Evolutionary conservation across 2,329 filamentous ascomycete species (phyloP), one percentile per base, ranked within the genome.

Genomic region (Didymosphaeria variabile): DNA sequence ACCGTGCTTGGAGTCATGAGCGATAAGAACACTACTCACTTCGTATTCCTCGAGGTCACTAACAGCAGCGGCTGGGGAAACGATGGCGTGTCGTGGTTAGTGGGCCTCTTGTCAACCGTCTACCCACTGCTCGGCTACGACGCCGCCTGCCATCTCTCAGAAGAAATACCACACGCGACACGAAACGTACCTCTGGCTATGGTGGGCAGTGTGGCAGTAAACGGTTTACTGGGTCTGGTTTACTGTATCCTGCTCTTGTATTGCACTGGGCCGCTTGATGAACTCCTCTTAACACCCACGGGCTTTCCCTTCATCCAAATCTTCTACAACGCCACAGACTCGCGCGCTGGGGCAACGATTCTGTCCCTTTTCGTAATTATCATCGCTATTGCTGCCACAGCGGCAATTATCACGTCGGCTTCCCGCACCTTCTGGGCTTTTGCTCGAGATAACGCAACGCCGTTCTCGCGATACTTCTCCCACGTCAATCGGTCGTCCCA

Each of bases 221-320:
- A 85, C 53, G 82, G 82, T 0, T 52, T 84, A 0, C 77, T 84
- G 51, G 83, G 82, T 3, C 71, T 84, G 1, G 71, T 72, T 3
- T 83, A 79, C 62, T 74, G 72, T 34, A 73, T 82, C 55, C 69
- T 83, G 6, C 68, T 85, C 0, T 71, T 84, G 1, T 85, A 79
- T 68, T 80, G 76, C 0, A 76, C 82, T 0, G 80, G 80, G 0
- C 69, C 77, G 21, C 71, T 84, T 1, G 69, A 80, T 0, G 65
- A 68, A 0, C 67, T 84, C 3, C 72, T 83, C 2, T 51, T 72
- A 0, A 81, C 80, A 0, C 73, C 77, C 0, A 82, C 79, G 0
- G 82, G 81, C 9, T 62, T 65, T 36, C 68, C 67, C 0, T 84
- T 86, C 64, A 83, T 87, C 60, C 79, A 85, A 57, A 80, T 84